Percentiles rank a stretch among this genome's conserved stretches.
phyloP scores from a whole-genome alignment of 164 flowering plant genomes.

The Annona cherimola region DNA sequence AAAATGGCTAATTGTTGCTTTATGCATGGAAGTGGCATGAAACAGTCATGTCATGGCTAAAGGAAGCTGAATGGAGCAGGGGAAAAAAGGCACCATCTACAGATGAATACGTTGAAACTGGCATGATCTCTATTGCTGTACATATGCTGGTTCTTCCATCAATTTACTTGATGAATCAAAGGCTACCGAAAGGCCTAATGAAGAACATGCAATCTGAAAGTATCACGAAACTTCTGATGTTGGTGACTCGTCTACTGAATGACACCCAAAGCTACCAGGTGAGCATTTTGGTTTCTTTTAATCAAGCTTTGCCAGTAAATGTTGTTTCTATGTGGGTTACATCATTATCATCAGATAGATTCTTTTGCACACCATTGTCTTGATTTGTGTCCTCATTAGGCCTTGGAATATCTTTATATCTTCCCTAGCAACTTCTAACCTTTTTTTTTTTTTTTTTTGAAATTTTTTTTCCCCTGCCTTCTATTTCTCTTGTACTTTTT shows the following conservation, averaged over 20 bases:
- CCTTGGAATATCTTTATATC: too few relatives aligned
- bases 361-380: too few relatives aligned
- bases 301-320: neutral
- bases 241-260: constrained; percentile 28
- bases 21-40: neutral
- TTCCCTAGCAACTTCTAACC: neutral
- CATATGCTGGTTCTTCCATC: constrained; percentile 4
- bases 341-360: neutral
- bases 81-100: neutral
- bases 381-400: too few relatives aligned
- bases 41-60: constrained; percentile 3
- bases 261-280: constrained; percentile 15
- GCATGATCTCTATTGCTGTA: constrained; percentile 1
- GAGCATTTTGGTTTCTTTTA: neutral
- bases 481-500: too few relatives aligned
- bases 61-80: constrained; percentile 8
- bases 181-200: neutral
- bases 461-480: too few relatives aligned
- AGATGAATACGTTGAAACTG: neutral
- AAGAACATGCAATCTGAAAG: neutral
- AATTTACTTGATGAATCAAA: constrained; percentile 2
- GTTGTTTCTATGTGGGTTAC: neutral
- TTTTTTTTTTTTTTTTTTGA: too few relatives aligned
- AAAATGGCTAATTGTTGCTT: neutral
- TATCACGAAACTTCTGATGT: constrained; percentile 33